These are phyloP conservation scores for Jasminum sambac DNA, from an alignment of 257 asterid genomes.

Conservation along the genomic window DNA sequence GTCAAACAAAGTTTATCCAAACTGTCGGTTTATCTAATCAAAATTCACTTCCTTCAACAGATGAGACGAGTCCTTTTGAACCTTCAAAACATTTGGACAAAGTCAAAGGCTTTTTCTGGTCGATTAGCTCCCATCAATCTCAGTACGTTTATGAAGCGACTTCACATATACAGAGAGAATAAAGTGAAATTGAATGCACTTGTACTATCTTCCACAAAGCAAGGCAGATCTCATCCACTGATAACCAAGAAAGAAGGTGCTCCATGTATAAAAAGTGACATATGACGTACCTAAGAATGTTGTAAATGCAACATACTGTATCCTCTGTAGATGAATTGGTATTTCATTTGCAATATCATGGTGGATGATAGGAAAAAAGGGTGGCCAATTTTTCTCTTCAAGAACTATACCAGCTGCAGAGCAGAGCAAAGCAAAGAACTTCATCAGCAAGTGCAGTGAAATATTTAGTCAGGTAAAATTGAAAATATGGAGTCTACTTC, in stretches of 20 bases:
- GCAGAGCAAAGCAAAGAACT: slow-evolving; percentile 28
- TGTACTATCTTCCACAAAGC: not conserved
- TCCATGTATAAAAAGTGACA: slow-evolving; percentile 7
- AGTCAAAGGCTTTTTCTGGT: not conserved
- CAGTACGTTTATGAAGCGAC: not conserved
- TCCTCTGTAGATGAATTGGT: slow-evolving; percentile 88
- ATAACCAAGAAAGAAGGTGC: slow-evolving; percentile 4
- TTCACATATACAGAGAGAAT: slow-evolving; percentile 1
- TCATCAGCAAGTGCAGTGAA: slow-evolving; percentile 3
- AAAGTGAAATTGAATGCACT: slow-evolving; percentile 7
- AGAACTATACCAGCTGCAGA: slow-evolving; percentile 59
- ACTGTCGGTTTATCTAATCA: not conserved
- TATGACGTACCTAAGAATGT: slow-evolving; percentile 73
- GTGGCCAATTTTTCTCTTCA: slow-evolving; percentile 96
- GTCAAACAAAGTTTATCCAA: too few species aligned
- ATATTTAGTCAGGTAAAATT: not conserved
- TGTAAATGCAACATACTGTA: slow-evolving; percentile 91
- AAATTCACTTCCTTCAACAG: not conserved
- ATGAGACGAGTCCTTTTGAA: not conserved
- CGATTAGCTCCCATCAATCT: not conserved
- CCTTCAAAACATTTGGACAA: not conserved
- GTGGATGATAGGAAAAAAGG: slow-evolving; percentile 92
- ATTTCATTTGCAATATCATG: slow-evolving; percentile 92
- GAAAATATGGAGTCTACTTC: slow-evolving; percentile 3
- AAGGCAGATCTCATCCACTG: slow-evolving; percentile 1